Conservation (phyloP, 768 basidiomycete genomes). For the Boletus subcaerulescens region DNA sequence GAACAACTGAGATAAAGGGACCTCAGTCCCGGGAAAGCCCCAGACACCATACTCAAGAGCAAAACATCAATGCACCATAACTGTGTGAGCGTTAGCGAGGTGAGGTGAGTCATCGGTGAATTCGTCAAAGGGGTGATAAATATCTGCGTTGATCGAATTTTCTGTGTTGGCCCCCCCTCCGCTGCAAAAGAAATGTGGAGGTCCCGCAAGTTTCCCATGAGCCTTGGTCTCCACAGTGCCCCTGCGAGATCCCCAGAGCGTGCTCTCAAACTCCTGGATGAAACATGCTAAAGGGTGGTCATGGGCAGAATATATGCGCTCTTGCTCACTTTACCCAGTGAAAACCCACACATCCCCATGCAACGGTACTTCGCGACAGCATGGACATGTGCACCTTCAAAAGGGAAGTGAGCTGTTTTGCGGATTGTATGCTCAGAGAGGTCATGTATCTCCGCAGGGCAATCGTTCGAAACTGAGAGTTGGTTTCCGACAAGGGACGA, state of each 20-base stretch:
- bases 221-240: constrained; percentile 27
- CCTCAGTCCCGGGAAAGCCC: constrained; percentile 42
- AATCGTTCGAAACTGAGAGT: constrained; percentile 40
- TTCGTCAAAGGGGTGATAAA: constrained; percentile 29
- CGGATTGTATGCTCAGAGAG: constrained; percentile 17
- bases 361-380: constrained; percentile 17
- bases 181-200: constrained; percentile 43
- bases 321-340: constrained; percentile 47
- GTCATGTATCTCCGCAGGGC: constrained; percentile 37
- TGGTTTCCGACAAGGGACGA: constrained; percentile 40
- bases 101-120: constrained; percentile 36
- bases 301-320: constrained; percentile 16
- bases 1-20: constrained; percentile 57
- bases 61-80: constrained; percentile 56
- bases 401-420: constrained; percentile 27
- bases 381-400: constrained; percentile 32
- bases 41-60: constrained; percentile 47
- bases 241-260: constrained; percentile 16
- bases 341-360: constrained; percentile 30
- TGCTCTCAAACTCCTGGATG: constrained; percentile 20
- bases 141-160: constrained; percentile 34
- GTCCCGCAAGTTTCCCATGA: constrained; percentile 35
- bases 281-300: neutral
- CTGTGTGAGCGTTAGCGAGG: constrained; percentile 46
- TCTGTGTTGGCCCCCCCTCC: constrained; percentile 47